Base-by-base conservation (phyloP, 768 basidiomycete species). In the Clavaria fumosa region DNA sequence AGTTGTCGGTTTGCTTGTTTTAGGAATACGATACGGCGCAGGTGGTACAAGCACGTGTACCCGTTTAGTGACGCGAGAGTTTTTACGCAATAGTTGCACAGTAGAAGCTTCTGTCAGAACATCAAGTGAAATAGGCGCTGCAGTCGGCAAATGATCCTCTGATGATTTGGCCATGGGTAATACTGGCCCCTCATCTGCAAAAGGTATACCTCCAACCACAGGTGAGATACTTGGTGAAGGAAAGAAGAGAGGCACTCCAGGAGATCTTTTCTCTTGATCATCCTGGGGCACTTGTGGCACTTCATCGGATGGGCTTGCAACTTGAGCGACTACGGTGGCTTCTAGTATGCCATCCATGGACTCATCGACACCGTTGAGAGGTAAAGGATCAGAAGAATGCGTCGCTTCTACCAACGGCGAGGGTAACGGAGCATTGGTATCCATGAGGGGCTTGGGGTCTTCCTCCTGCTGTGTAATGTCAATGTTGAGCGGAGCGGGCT, bases 161-260 rank as follows among this genome's bases (percentile, higher is more conserved):
- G 9, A 28, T 28, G 26, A 9, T 9, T 9, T 28, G 9, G 9
- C 14, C 26, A 28, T 28, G 9, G 9, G 26, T 14, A 9, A 9
- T 28, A 28, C 9, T 28, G 26, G 9, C 26, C 26, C 26, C 26
- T 9, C 9, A 28, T 28, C 9, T 14, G 26, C 17, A 33, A 14
- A n/a, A n/a, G n/a, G 35, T 33, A 6, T 37, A 37, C 14, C 40
- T 20, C 22, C 60, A 59, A 14, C 60, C 63, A 40, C 49, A 42
- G 1, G 60, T 53, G 4, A 62, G 62, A 27, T 67, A 71, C 24
- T 69, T 69, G 20, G 70, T 45, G 44, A 72, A 72, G 32, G 70
- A 53, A 20, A 69, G 70, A 28, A 28, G 26, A 28, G 26, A 28
- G 9, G 14, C 14, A n/a, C n/a, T n/a, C n/a, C n/a, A n/a, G n/a